Percentiles rank a stretch among this genome's conserved stretches.
Evolutionary conservation across 2,329 filamentous ascomycete genomes (phyloP).

Genomic region (Hymenoscyphus occultus): DNA sequence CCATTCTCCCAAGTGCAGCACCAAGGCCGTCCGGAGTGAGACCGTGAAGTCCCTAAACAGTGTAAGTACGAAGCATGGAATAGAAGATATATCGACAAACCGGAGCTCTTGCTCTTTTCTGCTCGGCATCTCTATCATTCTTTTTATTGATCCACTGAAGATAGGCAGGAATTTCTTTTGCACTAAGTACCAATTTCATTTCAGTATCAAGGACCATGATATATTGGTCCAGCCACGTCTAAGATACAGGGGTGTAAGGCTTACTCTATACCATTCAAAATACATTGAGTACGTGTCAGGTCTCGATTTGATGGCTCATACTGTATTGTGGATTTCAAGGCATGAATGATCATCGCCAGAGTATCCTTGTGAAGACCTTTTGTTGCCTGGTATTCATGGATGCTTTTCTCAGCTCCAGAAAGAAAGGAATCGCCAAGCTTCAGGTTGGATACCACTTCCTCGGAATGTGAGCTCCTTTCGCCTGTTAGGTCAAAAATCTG

Average conservation of each 20-base stretch:
- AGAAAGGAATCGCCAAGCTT: background rate
- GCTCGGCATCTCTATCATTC: background rate
- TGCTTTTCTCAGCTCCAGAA: background rate
- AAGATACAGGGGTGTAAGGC: background rate
- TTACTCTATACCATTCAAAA: background rate
- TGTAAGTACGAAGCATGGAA: background rate
- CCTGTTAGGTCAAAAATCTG: background rate
- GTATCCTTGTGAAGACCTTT: background rate
- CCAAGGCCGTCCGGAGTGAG: background rate
- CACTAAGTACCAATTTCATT: background rate
- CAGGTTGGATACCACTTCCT: background rate
- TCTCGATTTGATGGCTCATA: background rate
- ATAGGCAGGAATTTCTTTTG: background rate
- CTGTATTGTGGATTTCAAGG: background rate
- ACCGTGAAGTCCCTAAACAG: background rate
- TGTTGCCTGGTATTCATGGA: background rate
- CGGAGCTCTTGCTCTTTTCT: background rate
- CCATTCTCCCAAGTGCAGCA: background rate
- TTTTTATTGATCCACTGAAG: background rate
- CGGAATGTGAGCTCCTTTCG: background rate
- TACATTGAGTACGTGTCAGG: background rate
- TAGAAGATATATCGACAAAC: background rate
- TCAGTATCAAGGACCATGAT: background rate
- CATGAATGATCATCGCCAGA: background rate
- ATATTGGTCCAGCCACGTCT: background rate